Base-by-base conservation (phyloP, 805 yeast genomes). In the Cyberlindnera japonica region DNA sequence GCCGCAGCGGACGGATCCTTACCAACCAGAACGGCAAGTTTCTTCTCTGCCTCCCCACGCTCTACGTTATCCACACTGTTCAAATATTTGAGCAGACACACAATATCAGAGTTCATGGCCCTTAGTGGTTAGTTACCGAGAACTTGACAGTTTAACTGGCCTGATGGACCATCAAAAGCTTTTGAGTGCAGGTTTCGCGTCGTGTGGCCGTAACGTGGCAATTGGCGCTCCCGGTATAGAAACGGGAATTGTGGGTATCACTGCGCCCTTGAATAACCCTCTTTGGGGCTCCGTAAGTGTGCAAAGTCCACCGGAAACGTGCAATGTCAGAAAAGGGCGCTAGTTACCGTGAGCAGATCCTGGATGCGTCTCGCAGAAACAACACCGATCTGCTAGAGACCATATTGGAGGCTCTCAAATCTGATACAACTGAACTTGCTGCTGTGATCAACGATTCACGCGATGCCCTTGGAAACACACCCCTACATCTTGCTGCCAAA, bases 361-460 rank as follows among this genome's bases (percentile, higher is more conserved):
- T 93, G 31, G 97, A 91, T 51, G 81, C 91, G 3, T 81, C 95
- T 8, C 79, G 98, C 58, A 72, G 96, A 62, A 85, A 91, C 69
- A 93, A 91, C 60, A 73, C 78, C 3, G 95, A 87, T 46, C 72
- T 91, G 37, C 64, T 89, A 33, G 68, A 74, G 23, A 66, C 75
- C 15, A 72, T 89, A 38, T 63, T 82, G 17, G 72, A 65, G 19
- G 33, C 36, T 8, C 61, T 65, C 10, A 32, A 38, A 12, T 9
- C 6, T 5, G 30, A 27, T 11, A 29, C 21, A 4, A 51, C 42
- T 11, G 59, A 58, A 37, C 55, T 71, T 12, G 68, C 77, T 2
- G 59, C 57, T 7, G 58, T 87, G 41, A 73, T 91, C 57, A 93
- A 93, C 63, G 59, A 68, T 8, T 69, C 95, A 14, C 74, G 68